Evolutionary conservation across 2,329 filamentous ascomycete species (phyloP).

Genomic region (Fusarium setosum): DNA sequence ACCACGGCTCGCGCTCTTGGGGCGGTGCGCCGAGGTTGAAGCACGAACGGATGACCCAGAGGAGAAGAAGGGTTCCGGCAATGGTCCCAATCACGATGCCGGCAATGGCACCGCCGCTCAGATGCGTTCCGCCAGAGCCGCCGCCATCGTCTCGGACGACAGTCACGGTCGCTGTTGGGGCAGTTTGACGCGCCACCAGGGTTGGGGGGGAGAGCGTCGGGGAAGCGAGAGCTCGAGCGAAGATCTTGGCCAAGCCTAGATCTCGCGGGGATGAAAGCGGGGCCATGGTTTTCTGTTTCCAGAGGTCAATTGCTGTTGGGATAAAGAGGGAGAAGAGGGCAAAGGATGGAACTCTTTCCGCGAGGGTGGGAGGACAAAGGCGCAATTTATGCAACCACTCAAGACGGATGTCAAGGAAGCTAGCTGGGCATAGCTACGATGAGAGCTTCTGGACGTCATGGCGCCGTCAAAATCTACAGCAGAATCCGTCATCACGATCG

Average conservation of each 20-base stretch:
- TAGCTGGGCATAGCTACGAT: constrained; percentile 9
- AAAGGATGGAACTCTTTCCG: not conserved
- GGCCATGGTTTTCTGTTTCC: constrained; percentile 20
- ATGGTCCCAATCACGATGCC: constrained; percentile 63
- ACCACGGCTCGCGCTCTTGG: constrained; percentile 46
- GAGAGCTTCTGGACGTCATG: constrained; percentile 29
- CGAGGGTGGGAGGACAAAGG: not conserved
- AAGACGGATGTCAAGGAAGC: too few species aligned
- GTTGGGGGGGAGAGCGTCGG: constrained; percentile 24
- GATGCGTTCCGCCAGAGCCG: constrained; percentile 29
- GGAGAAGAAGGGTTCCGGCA: constrained; percentile 56
- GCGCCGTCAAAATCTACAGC: constrained; percentile 19
- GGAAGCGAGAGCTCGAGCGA: constrained; percentile 27
- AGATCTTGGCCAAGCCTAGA: constrained; percentile 22
- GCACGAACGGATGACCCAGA: constrained; percentile 61
- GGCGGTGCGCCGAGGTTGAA: constrained; percentile 53
- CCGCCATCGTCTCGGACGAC: constrained; percentile 37
- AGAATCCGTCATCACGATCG: constrained; percentile 22
- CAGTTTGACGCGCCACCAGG: constrained; percentile 33
- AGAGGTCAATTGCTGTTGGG: not conserved
- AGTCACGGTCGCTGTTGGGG: constrained; percentile 45
- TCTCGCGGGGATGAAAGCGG: constrained; percentile 25
- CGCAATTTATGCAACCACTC: not conserved
- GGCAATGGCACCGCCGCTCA: constrained; percentile 62
- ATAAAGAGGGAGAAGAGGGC: not conserved